Evolutionary conservation across 1,284 basidiomycete genomes (phyloP).

Genomic region (Pseudozyma hubeiensis): DNA sequence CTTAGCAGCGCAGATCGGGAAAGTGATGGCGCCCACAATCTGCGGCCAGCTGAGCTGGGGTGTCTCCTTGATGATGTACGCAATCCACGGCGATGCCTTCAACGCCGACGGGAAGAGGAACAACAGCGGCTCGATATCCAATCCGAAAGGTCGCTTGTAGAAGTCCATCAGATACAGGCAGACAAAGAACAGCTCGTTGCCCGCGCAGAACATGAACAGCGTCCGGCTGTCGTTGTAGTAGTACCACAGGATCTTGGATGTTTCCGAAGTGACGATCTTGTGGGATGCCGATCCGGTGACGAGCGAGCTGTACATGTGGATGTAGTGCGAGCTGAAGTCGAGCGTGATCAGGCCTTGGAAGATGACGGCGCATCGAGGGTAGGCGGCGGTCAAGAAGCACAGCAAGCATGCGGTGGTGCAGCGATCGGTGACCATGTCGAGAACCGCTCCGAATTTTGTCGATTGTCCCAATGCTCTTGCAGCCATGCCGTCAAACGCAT

Average conservation of each 20-base stretch:
- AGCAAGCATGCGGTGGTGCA: slow-evolving; percentile 92
- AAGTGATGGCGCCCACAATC: slow-evolving; percentile 76
- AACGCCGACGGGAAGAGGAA: slow-evolving; percentile 42
- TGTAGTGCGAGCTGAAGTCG: slow-evolving; percentile 98
- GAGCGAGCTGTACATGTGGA: slow-evolving; percentile 99
- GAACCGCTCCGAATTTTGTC: slow-evolving; percentile 94
- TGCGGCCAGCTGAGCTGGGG: slow-evolving; percentile 81
- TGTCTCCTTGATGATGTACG: slow-evolving; percentile 62
- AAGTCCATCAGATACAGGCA: slow-evolving; percentile 93
- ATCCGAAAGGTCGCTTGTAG: slow-evolving; percentile 71
- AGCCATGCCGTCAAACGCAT: slow-evolving; percentile 93
- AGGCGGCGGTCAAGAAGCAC: slow-evolving; percentile 90
- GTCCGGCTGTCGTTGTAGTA: slow-evolving; percentile 93
- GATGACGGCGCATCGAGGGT: slow-evolving; percentile 82
- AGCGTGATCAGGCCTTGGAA: slow-evolving; percentile 97
- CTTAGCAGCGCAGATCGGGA: slow-evolving; percentile 83
- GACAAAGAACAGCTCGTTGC: slow-evolving; percentile 97
- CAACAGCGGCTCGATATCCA: slow-evolving; percentile 51
- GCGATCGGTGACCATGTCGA: slow-evolving; percentile 99
- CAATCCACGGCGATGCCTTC: slow-evolving; percentile 37
- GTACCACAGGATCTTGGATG: slow-evolving; percentile 88
- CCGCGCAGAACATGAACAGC: slow-evolving; percentile 93
- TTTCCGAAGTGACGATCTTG: slow-evolving; percentile 89
- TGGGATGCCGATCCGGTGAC: slow-evolving; percentile 91
- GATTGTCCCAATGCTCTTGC: slow-evolving; percentile 88